phyloP scores from a whole-genome alignment of 345 rosid genomes.

The Eutrema japonicum region DNA sequence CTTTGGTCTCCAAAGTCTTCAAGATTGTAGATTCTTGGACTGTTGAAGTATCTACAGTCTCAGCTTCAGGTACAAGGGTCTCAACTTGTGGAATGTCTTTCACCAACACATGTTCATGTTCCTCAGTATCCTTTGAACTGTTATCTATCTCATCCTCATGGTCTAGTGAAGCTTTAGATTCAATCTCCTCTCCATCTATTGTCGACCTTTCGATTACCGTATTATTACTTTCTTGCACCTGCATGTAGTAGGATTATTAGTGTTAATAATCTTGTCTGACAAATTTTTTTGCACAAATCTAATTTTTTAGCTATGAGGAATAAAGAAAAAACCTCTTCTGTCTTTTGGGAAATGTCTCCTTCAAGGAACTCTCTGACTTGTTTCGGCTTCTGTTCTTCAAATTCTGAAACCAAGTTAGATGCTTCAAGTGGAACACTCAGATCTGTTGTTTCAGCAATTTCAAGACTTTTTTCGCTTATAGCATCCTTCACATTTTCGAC shows the following conservation, averaged over 20 bases:
- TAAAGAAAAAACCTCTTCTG: too few relatives aligned
- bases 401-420: neutral
- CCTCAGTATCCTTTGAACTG: neutral
- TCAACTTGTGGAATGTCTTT: conserved; percentile 30
- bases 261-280: too few relatives aligned
- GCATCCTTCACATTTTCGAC: neutral
- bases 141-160: too few relatives aligned
- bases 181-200: too few relatives aligned
- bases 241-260: too few relatives aligned
- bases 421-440: conserved; percentile 13
- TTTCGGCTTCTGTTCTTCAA: conserved; percentile 4
- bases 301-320: too few relatives aligned
- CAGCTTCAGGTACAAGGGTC: conserved; percentile 13
- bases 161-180: too few relatives aligned
- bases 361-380: neutral
- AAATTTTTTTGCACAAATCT: too few relatives aligned
- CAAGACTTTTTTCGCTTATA: conserved; percentile 5
- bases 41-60: conserved; percentile 17
- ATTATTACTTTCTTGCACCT: too few relatives aligned
- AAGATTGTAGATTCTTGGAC: conserved; percentile 12
- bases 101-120: conserved; percentile 25
- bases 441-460: conserved; percentile 13
- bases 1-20: conserved; percentile 9
- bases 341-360: neutral
- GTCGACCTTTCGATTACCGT: too few relatives aligned